These are phyloP conservation scores for Aureobasidium sp. DNA, from an alignment of 2,329 filamentous ascomycete species.

Conservation along the genomic window DNA sequence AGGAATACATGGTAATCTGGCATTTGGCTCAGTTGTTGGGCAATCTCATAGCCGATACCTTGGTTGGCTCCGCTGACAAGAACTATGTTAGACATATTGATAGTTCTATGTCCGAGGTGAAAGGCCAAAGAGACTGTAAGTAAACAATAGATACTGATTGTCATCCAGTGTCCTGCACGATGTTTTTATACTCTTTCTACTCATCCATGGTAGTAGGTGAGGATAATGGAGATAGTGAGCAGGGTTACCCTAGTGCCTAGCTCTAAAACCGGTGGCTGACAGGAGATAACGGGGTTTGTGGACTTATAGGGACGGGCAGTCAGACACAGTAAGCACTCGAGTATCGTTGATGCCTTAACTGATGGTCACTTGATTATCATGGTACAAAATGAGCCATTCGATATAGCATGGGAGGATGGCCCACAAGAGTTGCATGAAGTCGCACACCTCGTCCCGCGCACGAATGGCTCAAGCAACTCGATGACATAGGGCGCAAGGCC, in stretches of 20 bases:
- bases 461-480: not conserved
- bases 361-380: not conserved
- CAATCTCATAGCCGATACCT: not conserved
- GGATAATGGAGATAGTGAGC: no score
- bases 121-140: not conserved
- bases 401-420: not conserved
- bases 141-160: no score
- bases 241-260: not conserved
- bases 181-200: not conserved
- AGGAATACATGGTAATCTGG: not conserved
- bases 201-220: not conserved
- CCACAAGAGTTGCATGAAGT: not conserved
- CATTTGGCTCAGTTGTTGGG: not conserved
- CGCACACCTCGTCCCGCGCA: no score
- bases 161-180: not conserved
- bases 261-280: not conserved
- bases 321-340: not conserved
- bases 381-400: not conserved
- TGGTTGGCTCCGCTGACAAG: conserved; percentile 1
- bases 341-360: not conserved
- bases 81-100: not conserved
- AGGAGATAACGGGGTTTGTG: not conserved
- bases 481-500: not conserved
- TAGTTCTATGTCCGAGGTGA: not conserved
- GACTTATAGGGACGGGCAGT: not conserved